Evolutionary conservation across 352 stramenopile genomes (phyloP).

Genomic region (Pythium plurisporium): DNA sequence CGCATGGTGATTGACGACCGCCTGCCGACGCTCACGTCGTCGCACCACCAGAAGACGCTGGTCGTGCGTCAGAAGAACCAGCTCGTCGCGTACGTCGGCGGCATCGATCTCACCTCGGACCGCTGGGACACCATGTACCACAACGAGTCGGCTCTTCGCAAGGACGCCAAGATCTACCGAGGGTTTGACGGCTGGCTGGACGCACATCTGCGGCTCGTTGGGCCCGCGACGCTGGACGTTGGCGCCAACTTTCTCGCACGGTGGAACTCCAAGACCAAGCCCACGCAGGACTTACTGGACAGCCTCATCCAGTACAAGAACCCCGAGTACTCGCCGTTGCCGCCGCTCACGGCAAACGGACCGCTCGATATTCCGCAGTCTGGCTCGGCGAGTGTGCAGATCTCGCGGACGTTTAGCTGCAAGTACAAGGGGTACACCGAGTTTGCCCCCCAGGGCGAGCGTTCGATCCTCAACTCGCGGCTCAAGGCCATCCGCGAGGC

Average conservation of each 20-base stretch:
- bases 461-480: conserved; percentile 27
- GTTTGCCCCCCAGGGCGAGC: conserved; percentile 32
- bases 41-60: conserved; percentile 52
- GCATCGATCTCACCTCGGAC: conserved; percentile 50
- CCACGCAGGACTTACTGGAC: conserved; percentile 26
- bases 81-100: conserved; percentile 45
- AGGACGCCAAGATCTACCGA: conserved; percentile 23
- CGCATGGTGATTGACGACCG: conserved; percentile 53
- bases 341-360: conserved; percentile 36
- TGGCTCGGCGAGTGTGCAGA: conserved; percentile 22
- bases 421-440: conserved; percentile 23
- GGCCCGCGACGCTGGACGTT: conserved; percentile 43
- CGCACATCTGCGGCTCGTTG: conserved; percentile 35
- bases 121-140: conserved; percentile 63
- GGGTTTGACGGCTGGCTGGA: conserved; percentile 55
- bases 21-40: conserved; percentile 23
- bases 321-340: conserved; percentile 11
- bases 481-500: conserved; percentile 35
- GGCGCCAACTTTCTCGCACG: conserved; percentile 47
- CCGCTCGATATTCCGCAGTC: conserved; percentile 30
- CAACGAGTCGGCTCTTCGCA: conserved; percentile 37
- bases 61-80: conserved; percentile 25
- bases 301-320: conserved; percentile 46
- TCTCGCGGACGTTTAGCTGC: conserved; percentile 40
- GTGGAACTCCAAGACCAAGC: conserved; percentile 37